Percentiles rank a stretch among this genome's conserved stretches.
phyloP scores from a whole-genome alignment of 176 grass and related monocot genomes.

The Lolium rigidum region DNA sequence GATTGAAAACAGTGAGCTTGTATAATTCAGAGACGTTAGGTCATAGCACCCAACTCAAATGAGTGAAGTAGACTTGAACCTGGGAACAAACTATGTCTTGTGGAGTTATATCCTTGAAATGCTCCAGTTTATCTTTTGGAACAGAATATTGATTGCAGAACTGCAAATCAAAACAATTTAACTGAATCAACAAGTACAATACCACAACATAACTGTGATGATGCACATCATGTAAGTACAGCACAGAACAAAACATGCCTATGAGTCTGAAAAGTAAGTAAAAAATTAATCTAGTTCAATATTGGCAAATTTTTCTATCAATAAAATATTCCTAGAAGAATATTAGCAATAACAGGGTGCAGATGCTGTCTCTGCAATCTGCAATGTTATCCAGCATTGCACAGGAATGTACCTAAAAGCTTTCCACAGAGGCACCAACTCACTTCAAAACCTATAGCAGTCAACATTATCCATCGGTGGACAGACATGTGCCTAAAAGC shows the following conservation, averaged over 20 bases:
- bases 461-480: neutral
- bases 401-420: neutral
- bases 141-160: conserved; percentile 98
- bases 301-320: neutral
- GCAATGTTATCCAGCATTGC: neutral
- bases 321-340: neutral
- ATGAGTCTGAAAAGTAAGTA: neutral
- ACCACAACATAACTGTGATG: neutral
- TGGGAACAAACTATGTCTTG: conserved; percentile 90
- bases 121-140: conserved; percentile 86
- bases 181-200: conserved; percentile 12
- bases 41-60: conserved; percentile 6
- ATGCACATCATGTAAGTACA: neutral
- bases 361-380: neutral
- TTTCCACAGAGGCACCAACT: neutral
- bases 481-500: neutral
- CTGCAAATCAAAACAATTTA: conserved; percentile 51
- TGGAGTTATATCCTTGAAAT: conserved; percentile 87
- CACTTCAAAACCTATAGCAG: neutral
- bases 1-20: neutral
- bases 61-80: conserved; percentile 45
- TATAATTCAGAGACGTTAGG: neutral
- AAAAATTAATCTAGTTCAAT: neutral
- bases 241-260: neutral
- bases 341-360: neutral